Conservation (phyloP, 2,329 filamentous ascomycete genomes). For the Colletotrichum viniferum region DNA sequence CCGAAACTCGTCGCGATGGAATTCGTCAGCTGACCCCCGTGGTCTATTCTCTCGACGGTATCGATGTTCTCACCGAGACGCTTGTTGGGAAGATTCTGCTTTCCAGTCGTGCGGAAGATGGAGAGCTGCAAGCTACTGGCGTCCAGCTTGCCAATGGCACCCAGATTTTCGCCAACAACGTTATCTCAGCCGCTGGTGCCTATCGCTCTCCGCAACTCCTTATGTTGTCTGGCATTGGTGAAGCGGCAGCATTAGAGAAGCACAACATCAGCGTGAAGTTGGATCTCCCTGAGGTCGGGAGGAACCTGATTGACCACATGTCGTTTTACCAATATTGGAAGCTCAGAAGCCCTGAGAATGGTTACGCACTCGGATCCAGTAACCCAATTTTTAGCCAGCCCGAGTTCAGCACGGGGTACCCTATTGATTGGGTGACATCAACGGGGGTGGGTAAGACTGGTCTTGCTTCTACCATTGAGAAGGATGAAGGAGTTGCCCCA, state of each 20-base stretch:
- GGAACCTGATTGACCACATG: constrained; percentile 54
- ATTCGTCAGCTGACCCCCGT: constrained; percentile 27
- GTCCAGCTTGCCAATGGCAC: constrained; percentile 32
- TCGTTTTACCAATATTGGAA: constrained; percentile 40
- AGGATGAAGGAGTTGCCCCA: constrained; percentile 35
- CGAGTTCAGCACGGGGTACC: constrained; percentile 38
- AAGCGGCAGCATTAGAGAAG: constrained; percentile 42
- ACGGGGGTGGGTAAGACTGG: constrained; percentile 29
- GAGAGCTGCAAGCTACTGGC: constrained; percentile 25
- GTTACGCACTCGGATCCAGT: constrained; percentile 34
- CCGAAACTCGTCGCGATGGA: constrained; percentile 27
- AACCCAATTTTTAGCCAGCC: constrained; percentile 38
- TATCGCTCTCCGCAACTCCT: constrained; percentile 57
- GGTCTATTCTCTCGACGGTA: constrained; percentile 27
- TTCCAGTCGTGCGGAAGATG: neutral
- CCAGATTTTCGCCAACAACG: constrained; percentile 26
- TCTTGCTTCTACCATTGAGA: constrained; percentile 33
- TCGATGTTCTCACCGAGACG: constrained; percentile 28
- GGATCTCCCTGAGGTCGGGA: constrained; percentile 51
- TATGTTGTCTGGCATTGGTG: constrained; percentile 58
- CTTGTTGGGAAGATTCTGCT: constrained; percentile 27
- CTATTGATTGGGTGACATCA: constrained; percentile 41
- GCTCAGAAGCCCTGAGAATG: constrained; percentile 34
- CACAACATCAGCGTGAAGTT: constrained; percentile 45
- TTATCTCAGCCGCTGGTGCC: constrained; percentile 50